These are phyloP conservation scores for Neonectria hederae DNA, from an alignment of 2,329 filamentous ascomycete genomes.

Conservation along the genomic window DNA sequence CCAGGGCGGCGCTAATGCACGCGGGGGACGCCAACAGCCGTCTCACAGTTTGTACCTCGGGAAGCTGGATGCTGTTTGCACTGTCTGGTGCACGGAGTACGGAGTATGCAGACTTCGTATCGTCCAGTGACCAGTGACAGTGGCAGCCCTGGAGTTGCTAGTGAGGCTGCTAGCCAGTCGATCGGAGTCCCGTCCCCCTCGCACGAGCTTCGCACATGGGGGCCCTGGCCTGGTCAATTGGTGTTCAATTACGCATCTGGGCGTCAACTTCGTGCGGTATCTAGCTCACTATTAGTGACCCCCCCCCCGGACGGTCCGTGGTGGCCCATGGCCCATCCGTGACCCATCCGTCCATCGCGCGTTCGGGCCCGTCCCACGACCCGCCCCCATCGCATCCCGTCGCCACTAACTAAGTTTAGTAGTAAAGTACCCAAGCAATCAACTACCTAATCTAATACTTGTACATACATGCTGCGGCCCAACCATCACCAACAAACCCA, in stretches of 20 bases:
- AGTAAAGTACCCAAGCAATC: too few relatives aligned
- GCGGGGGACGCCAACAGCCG: constrained; percentile 22
- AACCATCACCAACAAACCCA: too few relatives aligned
- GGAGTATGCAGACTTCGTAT: not conserved
- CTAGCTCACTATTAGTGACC: too few relatives aligned
- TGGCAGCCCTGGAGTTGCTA: not conserved
- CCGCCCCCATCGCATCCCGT: not conserved
- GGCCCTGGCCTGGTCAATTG: not conserved
- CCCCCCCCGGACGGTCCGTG: too few relatives aligned
- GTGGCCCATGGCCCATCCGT: not conserved
- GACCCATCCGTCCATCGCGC: not conserved
- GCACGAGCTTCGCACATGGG: not conserved
- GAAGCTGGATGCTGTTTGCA: constrained; percentile 11
- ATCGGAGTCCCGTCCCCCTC: too few relatives aligned
- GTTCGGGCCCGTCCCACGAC: not conserved
- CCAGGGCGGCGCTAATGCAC: constrained; percentile 35
- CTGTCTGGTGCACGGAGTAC: not conserved
- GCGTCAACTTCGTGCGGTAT: too few relatives aligned
- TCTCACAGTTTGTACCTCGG: constrained; percentile 34
- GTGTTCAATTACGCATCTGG: not conserved
- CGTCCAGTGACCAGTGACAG: too few relatives aligned
- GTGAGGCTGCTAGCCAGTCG: not conserved
- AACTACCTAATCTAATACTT: too few relatives aligned
- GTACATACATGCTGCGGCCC: too few relatives aligned
- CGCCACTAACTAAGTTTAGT: too few relatives aligned